Percentiles rank a stretch among this genome's conserved stretches.
Evolutionary conservation across 31 red algal genomes (phyloP).

Genomic region (Endocladia muricata): DNA sequence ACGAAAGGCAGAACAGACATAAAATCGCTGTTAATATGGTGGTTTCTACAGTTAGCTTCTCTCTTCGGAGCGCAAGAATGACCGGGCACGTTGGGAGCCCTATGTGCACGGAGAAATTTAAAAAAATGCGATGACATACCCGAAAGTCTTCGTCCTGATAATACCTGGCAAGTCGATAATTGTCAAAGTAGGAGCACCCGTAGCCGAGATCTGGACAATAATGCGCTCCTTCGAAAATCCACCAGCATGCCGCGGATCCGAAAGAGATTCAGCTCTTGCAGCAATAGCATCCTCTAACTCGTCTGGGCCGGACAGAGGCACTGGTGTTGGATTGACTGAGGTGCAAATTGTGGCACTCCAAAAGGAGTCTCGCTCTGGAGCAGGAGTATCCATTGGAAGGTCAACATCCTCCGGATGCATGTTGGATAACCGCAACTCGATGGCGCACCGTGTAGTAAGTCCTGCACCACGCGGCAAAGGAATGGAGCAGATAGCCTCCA

Average conservation of each 20-base stretch:
- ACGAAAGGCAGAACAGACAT: conserved; percentile 70
- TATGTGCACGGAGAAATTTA: neutral
- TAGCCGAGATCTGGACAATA: conserved; percentile 77
- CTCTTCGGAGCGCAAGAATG: neutral
- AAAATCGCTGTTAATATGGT: conserved; percentile 67
- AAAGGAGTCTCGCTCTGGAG: conserved; percentile 24
- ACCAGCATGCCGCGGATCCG: conserved; percentile 24
- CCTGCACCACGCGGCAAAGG: conserved; percentile 83
- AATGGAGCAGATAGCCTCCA: conserved; percentile 83
- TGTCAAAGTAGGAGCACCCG: conserved; percentile 73
- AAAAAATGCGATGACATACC: conserved; percentile 25
- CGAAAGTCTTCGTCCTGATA: conserved; percentile 63
- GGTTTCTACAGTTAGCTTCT: conserved; percentile 15
- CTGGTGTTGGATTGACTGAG: conserved; percentile 18
- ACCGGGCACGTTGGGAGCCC: neutral
- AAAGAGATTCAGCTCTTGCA: conserved; percentile 25
- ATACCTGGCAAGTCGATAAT: conserved; percentile 92
- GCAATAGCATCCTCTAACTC: conserved; percentile 61
- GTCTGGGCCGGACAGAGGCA: conserved; percentile 8
- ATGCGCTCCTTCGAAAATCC: conserved; percentile 66
- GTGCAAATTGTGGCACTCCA: conserved; percentile 42
- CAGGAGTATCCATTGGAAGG: conserved; percentile 22
- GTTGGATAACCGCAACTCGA: conserved; percentile 64
- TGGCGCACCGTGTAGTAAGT: conserved; percentile 83
- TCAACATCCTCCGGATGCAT: conserved; percentile 33